A percentile compares a stretch with the other conserved stretches of the same genome.
Conservation (phyloP, 108 stramenopile genomes). For the Bacterosira constricta region DNA sequence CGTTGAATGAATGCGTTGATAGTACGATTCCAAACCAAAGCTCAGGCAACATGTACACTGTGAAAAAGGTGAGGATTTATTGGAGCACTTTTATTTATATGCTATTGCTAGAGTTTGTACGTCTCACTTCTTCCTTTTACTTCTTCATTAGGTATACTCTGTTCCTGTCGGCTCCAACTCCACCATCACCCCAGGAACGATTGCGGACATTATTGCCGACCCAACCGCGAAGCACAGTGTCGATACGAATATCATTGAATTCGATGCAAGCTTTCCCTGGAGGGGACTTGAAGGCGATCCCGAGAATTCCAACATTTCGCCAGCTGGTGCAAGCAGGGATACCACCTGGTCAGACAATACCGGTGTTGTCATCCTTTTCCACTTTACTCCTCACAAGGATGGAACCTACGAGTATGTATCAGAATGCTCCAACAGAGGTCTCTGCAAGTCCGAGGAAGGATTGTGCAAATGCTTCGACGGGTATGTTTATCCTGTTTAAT, state of each 20-base stretch:
- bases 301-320: slow-evolving; percentile 29
- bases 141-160: slow-evolving; percentile 19
- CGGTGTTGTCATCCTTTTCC: slow-evolving; percentile 62
- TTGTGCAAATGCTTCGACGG: slow-evolving; percentile 75
- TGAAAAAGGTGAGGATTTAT: slow-evolving; percentile 54
- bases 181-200: slow-evolving; percentile 20
- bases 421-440: slow-evolving; percentile 66
- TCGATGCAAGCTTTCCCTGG: slow-evolving; percentile 63
- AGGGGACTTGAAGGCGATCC: slow-evolving; percentile 55
- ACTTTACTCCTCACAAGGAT: slow-evolving; percentile 61
- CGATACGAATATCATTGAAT: slow-evolving; percentile 60
- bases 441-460: slow-evolving; percentile 52
- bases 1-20: slow-evolving; percentile 35
- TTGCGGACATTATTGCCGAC: slow-evolving; percentile 46
- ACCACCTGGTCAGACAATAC: slow-evolving; percentile 42
- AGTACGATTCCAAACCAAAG: slow-evolving; percentile 35
- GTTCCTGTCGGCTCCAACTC: slow-evolving; percentile 31
- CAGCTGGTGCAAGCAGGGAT: slow-evolving; percentile 23
- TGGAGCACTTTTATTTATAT: neutral
- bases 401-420: slow-evolving; percentile 58
- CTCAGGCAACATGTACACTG: slow-evolving; percentile 64
- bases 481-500: slow-evolving; percentile 37
- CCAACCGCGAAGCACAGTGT: slow-evolving; percentile 36
- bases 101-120: neutral
- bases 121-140: neutral